Evolutionary conservation across 192 early-diverging fungal species (phyloP).

Genomic region (Coemansia sp.): DNA sequence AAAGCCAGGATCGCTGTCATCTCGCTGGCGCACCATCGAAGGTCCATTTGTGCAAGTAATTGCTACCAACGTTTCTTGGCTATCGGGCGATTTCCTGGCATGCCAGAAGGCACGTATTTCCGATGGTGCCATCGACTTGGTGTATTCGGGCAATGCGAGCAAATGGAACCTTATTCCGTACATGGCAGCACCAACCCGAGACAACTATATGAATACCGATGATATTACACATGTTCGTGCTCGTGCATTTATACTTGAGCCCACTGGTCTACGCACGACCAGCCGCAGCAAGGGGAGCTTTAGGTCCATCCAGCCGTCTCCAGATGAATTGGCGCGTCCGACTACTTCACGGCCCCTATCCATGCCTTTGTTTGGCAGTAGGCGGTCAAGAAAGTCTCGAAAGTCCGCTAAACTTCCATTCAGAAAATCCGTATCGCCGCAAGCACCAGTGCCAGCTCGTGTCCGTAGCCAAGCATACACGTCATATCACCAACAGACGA

Average conservation of each 20-base stretch:
- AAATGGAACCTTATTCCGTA: constrained; percentile 44
- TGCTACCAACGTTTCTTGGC: constrained; percentile 63
- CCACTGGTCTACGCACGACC: constrained; percentile 51
- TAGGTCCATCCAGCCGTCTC: constrained; percentile 18
- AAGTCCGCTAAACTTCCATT: constrained; percentile 1
- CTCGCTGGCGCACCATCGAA: constrained; percentile 55
- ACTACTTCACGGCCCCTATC: constrained; percentile 14
- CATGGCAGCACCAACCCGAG: constrained; percentile 45
- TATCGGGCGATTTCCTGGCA: constrained; percentile 55
- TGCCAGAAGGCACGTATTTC: constrained; percentile 53
- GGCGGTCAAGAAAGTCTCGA: constrained; percentile 6
- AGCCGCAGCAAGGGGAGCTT: constrained; percentile 21
- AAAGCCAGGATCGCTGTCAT: constrained; percentile 30
- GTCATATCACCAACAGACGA: constrained; percentile 39
- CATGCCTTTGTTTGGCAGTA: constrained; percentile 17
- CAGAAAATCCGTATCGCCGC: constrained; percentile 8
- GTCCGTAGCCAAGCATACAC: constrained; percentile 50
- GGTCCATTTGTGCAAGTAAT: constrained; percentile 56
- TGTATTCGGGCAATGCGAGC: constrained; percentile 51
- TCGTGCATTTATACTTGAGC: constrained; percentile 61
- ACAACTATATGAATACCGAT: constrained; percentile 51
- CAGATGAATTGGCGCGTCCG: neutral
- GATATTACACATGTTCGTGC: constrained; percentile 47
- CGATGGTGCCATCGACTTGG: constrained; percentile 55
- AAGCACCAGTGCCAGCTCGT: constrained; percentile 37